These are phyloP conservation scores for Juncus inflexus DNA, from an alignment of 176 grass and related monocot genomes.

Conservation along the genomic window DNA sequence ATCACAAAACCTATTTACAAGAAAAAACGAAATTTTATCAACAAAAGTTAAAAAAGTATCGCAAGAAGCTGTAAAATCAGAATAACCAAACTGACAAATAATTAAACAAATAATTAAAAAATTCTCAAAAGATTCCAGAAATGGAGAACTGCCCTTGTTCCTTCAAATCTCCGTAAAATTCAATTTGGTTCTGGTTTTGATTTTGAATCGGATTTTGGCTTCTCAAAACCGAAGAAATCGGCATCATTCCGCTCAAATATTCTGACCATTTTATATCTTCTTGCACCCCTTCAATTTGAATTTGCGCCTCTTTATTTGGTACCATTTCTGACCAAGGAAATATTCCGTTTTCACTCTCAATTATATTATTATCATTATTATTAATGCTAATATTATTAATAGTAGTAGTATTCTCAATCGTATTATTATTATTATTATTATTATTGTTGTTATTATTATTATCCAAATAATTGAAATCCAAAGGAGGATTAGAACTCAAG, in stretches of 20 bases:
- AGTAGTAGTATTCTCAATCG: neutral
- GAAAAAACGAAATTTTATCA: neutral
- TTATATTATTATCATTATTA: slow-evolving; percentile 6
- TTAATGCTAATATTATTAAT: neutral
- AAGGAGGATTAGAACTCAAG: neutral
- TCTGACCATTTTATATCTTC: slow-evolving; percentile 38
- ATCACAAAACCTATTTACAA: neutral
- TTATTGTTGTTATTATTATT: slow-evolving; percentile 12
- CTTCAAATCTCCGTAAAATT: slow-evolving; percentile 21
- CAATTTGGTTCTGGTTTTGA: slow-evolving; percentile 14
- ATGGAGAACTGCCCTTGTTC: slow-evolving; percentile 22
- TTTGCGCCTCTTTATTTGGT: slow-evolving; percentile 5
- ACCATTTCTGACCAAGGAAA: slow-evolving; percentile 32
- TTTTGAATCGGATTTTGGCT: slow-evolving; percentile 19
- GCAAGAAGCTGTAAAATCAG: neutral
- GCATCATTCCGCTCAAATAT: slow-evolving; percentile 29
- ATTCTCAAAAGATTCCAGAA: neutral
- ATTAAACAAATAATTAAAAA: slow-evolving; percentile 4
- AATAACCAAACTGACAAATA: slow-evolving; percentile 22
- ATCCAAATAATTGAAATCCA: slow-evolving; percentile 23
- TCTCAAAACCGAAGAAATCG: slow-evolving; percentile 18
- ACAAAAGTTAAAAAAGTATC: neutral
- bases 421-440: neutral
- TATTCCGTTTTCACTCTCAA: slow-evolving; percentile 25
- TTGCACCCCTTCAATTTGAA: slow-evolving; percentile 11